These are phyloP conservation scores for Simplicillium aogashimaense DNA, from an alignment of 2,329 filamentous ascomycete genomes.

Conservation along the genomic window DNA sequence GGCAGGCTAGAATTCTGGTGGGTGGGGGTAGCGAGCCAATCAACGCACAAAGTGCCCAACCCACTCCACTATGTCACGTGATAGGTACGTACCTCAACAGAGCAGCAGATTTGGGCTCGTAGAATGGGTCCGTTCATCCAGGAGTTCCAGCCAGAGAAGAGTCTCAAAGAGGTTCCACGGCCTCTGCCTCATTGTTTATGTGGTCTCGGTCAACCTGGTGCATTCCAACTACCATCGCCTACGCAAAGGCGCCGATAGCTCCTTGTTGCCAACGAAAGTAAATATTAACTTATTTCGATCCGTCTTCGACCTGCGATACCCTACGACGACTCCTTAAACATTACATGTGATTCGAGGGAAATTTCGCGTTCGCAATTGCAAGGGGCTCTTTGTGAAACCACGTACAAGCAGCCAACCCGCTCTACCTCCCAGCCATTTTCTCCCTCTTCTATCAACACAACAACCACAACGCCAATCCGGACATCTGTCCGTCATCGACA, in stretches of 20 bases:
- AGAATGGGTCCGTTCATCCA: no score
- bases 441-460: no score
- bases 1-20: constrained; percentile 24
- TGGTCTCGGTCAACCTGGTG: constrained; percentile 2
- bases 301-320: constrained; percentile 12
- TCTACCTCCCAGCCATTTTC: no score
- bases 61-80: constrained; percentile 16
- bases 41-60: constrained; percentile 7
- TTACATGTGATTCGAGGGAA: no score
- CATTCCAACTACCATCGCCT: constrained; percentile 11
- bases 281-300: neutral
- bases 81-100: constrained; percentile 1
- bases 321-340: constrained; percentile 8
- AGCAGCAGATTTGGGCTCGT: neutral
- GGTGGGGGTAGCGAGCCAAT: constrained; percentile 27
- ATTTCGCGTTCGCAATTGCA: no score
- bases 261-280: no score
- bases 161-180: constrained; percentile 2
- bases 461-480: no score
- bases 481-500: neutral
- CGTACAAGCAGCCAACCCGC: no score
- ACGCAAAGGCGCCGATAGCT: constrained; percentile 10
- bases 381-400: no score
- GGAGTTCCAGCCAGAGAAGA: neutral
- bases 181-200: neutral